Evolutionary conservation across 768 basidiomycete genomes (phyloP).

Genomic region (Phaeotremella fagi): DNA sequence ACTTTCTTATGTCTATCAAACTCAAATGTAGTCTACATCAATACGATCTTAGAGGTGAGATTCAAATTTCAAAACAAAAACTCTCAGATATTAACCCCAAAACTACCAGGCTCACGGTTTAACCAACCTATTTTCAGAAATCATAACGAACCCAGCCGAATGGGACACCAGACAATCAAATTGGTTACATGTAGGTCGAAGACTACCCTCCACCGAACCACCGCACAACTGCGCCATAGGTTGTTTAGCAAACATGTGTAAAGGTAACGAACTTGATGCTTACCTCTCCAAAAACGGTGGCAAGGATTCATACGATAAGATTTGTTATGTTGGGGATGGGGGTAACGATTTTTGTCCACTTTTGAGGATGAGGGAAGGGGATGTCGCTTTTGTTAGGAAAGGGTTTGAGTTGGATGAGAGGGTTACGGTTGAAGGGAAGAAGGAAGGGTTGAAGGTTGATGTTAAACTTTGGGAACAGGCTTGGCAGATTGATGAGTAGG

Average conservation of each 20-base stretch:
- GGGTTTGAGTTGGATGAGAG: constrained; percentile 72
- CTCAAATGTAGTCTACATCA: constrained; percentile 85
- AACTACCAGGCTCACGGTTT: constrained; percentile 67
- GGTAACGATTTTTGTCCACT: constrained; percentile 93
- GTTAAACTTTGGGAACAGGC: constrained; percentile 86
- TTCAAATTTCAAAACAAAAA: not conserved
- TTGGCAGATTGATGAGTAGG: constrained; percentile 86
- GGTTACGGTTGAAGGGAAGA: constrained; percentile 66
- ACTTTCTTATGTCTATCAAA: constrained; percentile 91
- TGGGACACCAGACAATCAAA: constrained; percentile 64
- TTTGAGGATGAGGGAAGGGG: constrained; percentile 72
- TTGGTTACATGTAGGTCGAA: constrained; percentile 64
- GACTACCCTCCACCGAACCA: constrained; percentile 67
- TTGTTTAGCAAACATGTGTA: constrained; percentile 97
- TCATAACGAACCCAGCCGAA: constrained; percentile 87
- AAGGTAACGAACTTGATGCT: constrained; percentile 89
- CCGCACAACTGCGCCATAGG: constrained; percentile 82
- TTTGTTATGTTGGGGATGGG: constrained; percentile 91
- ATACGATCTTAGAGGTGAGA: constrained; percentile 74
- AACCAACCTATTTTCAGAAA: constrained; percentile 66
- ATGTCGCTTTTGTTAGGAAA: constrained; percentile 72
- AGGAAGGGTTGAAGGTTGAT: constrained; percentile 62
- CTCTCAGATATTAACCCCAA: not conserved
- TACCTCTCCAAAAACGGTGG: constrained; percentile 64
- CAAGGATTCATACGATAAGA: constrained; percentile 60